Percentiles rank a stretch among this genome's conserved stretches.
phyloP scores from a whole-genome alignment of 2,329 filamentous ascomycete genomes.

The Magnaporthales sp. region DNA sequence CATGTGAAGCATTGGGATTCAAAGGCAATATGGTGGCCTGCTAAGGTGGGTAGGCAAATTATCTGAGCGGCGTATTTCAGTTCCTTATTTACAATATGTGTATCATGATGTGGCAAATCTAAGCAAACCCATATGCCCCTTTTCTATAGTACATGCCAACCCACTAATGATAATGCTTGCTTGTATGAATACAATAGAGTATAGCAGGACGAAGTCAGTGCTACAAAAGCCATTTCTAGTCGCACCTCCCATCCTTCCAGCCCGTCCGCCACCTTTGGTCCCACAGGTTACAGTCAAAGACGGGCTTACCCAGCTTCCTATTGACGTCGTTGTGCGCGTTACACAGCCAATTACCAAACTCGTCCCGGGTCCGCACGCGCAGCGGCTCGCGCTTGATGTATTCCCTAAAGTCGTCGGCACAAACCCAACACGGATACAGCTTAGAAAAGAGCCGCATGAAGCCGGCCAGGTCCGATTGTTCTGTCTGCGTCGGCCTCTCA shows the following conservation, averaged over 20 bases:
- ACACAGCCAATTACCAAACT: constrained; percentile 77
- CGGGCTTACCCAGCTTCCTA: constrained; percentile 78
- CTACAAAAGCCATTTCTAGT: constrained; percentile 21
- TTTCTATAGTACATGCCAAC: neutral
- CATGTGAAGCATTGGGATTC: no score
- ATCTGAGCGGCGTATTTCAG: neutral
- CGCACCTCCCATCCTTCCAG: constrained; percentile 63
- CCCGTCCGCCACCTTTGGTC: constrained; percentile 92
- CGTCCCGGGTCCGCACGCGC: constrained; percentile 46
- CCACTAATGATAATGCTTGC: neutral
- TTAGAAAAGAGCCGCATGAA: constrained; percentile 78
- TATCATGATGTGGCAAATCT: neutral
- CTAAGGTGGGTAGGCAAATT: neutral
- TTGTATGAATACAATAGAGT: neutral
- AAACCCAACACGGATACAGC: constrained; percentile 92
- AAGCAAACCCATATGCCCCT: neutral
- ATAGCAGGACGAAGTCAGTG: neutral
- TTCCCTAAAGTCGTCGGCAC: constrained; percentile 79
- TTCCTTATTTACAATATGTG: neutral
- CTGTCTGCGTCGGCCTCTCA: constrained; percentile 49
- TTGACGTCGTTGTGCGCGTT: constrained; percentile 85
- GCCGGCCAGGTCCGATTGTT: constrained; percentile 67
- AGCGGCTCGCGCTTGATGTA: constrained; percentile 73
- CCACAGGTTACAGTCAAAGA: constrained; percentile 86
- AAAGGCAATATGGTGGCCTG: no score